These are phyloP conservation scores for Exsudoporus frostii DNA, from an alignment of 768 basidiomycete genomes.

Conservation along the genomic window DNA sequence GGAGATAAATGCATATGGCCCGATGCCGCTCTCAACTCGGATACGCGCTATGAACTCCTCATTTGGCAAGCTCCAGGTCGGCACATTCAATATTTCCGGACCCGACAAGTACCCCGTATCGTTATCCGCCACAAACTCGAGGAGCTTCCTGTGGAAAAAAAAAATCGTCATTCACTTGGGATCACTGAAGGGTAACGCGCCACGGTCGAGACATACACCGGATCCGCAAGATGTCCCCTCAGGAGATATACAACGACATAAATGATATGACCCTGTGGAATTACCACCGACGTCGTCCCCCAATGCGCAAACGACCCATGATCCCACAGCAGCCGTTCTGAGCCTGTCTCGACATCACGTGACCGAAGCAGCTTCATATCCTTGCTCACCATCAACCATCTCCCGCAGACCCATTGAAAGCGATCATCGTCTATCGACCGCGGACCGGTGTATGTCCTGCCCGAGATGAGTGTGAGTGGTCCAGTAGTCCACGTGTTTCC, in stretches of 20 bases:
- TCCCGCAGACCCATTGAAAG: slow-evolving; percentile 15
- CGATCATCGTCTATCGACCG: slow-evolving; percentile 5
- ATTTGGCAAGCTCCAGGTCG: slow-evolving; percentile 6
- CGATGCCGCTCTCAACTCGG: slow-evolving; percentile 5
- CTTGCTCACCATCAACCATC: slow-evolving; percentile 20
- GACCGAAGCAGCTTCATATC: slow-evolving; percentile 5
- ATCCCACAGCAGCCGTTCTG: slow-evolving; percentile 19
- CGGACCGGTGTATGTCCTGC: slow-evolving; percentile 2
- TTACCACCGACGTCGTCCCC: slow-evolving; percentile 9
- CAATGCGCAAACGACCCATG: slow-evolving; percentile 3
- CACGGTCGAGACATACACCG: slow-evolving; percentile 12
- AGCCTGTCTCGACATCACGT: slow-evolving; percentile 16
- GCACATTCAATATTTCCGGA: slow-evolving; percentile 14
- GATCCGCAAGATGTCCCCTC: slow-evolving; percentile 4
- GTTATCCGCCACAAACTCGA: slow-evolving; percentile 17
- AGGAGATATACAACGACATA: slow-evolving; percentile 14
- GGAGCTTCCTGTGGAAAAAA: slow-evolving; percentile 9
- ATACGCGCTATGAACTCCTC: slow-evolving; percentile 15
- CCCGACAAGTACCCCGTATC: slow-evolving; percentile 12
- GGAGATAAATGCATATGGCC: slow-evolving; percentile 16
- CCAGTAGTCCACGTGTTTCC: slow-evolving; percentile 11
- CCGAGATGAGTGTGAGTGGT: slow-evolving; percentile 10
- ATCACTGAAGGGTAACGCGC: neutral
- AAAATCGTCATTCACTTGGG: neutral
- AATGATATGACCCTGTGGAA: slow-evolving; percentile 10